Conservation (phyloP, 768 basidiomycete genomes). For the Lentinula edodes region DNA sequence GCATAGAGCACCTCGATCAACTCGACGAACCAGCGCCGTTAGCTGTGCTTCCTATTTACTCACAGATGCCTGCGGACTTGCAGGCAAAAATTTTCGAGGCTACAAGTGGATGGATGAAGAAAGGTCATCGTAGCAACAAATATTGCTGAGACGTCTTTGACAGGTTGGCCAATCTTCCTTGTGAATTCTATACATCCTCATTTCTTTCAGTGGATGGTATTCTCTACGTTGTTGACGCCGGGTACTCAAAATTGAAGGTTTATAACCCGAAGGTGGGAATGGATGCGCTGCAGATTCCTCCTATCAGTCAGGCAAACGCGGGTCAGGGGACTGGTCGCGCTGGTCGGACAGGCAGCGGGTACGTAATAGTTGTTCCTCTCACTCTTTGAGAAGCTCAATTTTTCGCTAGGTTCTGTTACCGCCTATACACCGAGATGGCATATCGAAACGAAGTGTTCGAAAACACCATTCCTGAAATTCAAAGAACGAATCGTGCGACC, state of each 20-base stretch:
- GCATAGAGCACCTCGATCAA: conserved; percentile 80
- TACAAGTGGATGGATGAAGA: conserved; percentile 85
- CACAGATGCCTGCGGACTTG: conserved; percentile 98
- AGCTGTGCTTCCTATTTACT: conserved; percentile 96
- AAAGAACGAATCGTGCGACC: conserved; percentile 95
- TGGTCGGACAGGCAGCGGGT: conserved; percentile 95
- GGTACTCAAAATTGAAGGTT: conserved; percentile 96
- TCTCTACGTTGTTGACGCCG: conserved; percentile 92
- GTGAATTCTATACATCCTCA: conserved; percentile 7
- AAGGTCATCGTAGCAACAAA: conserved; percentile 99
- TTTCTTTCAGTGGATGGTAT: conserved; percentile 82
- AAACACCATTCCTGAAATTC: conserved; percentile 97
- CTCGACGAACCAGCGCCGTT: conserved; percentile 87
- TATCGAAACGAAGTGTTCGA: conserved; percentile 93
- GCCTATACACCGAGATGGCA: conserved; percentile 95
- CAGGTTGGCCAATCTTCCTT: conserved; percentile 41
- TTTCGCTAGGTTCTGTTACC: conserved; percentile 80
- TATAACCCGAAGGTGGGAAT: conserved; percentile 99
- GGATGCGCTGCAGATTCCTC: conserved; percentile 98
- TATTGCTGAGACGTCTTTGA: conserved; percentile 97
- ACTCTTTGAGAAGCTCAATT: conserved; percentile 4
- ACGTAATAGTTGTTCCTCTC: conserved; percentile 20
- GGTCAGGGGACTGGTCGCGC: conserved; percentile 95
- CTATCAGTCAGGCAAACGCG: conserved; percentile 98
- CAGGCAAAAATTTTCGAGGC: conserved; percentile 98